A percentile compares a stretch with the other conserved stretches of the same genome.
Conservation (phyloP, 306 rosid species). For the Pyrus betulifolia region DNA sequence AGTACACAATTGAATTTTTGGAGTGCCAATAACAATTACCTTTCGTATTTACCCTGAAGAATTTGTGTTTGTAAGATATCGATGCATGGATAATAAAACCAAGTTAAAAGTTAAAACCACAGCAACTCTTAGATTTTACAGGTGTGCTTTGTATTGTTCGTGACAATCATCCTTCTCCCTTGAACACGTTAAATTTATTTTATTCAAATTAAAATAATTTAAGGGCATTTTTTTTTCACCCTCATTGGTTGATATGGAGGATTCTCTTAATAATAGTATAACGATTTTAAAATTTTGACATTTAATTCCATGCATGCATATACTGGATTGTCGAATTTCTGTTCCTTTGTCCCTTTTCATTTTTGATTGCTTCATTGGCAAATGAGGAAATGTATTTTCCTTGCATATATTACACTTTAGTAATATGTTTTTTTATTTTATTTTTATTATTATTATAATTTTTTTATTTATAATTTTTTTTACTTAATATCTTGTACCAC, state of each 20-base stretch:
- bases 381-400: background rate
- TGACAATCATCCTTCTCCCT: background rate
- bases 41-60: background rate
- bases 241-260: too few relatives aligned
- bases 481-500: background rate
- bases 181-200: too few relatives aligned
- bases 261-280: too few relatives aligned
- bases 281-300: background rate
- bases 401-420: background rate
- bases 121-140: background rate
- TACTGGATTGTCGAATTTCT: background rate
- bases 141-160: background rate
- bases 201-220: too few relatives aligned
- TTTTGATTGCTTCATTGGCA: background rate
- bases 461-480: background rate
- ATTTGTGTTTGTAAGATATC: background rate
- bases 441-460: too few relatives aligned
- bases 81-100: background rate
- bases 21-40: too few relatives aligned
- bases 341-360: background rate
- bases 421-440: background rate
- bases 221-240: too few relatives aligned
- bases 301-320: background rate
- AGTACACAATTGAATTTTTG: too few relatives aligned
- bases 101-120: background rate